Conservation (phyloP, 2,329 filamentous ascomycete genomes). For the Rhynchosporium agropyri region DNA sequence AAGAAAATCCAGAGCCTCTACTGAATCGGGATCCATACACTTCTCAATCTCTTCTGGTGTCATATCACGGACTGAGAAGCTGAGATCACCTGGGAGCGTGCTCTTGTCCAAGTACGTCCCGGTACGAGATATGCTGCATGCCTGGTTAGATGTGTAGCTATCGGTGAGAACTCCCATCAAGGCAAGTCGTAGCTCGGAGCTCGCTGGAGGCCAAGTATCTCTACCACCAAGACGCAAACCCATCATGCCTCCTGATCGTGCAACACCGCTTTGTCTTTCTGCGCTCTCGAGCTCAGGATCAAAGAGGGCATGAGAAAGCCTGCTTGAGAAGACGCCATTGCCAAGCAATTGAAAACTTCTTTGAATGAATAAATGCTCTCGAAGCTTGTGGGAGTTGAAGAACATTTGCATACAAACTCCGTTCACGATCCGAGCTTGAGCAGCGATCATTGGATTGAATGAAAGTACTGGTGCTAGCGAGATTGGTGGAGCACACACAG, state of each 20-base stretch:
- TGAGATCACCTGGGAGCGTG: slow-evolving; percentile 67
- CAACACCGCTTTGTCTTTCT: slow-evolving; percentile 70
- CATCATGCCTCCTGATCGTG: slow-evolving; percentile 71
- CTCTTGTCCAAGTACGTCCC: slow-evolving; percentile 41
- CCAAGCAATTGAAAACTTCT: slow-evolving; percentile 81
- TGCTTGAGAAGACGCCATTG: slow-evolving; percentile 80
- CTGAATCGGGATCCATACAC: slow-evolving; percentile 78
- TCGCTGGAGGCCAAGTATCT: slow-evolving; percentile 89
- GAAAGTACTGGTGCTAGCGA: slow-evolving; percentile 68
- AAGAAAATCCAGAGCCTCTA: slow-evolving; percentile 92
- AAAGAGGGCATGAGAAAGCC: slow-evolving; percentile 81
- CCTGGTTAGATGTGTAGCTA: slow-evolving; percentile 55
- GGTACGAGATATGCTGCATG: slow-evolving; percentile 37
- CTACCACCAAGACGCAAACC: slow-evolving; percentile 81
- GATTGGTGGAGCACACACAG: slow-evolving; percentile 40
- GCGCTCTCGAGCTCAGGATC: slow-evolving; percentile 79
- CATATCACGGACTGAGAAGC: slow-evolving; percentile 84
- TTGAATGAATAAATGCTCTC: slow-evolving; percentile 73
- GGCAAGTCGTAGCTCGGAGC: slow-evolving; percentile 86
- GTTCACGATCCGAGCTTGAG: slow-evolving; percentile 78
- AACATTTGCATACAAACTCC: slow-evolving; percentile 75
- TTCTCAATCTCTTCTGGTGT: slow-evolving; percentile 76
- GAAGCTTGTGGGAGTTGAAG: slow-evolving; percentile 72
- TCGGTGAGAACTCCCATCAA: slow-evolving; percentile 85
- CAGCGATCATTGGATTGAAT: slow-evolving; percentile 71